phyloP scores from a whole-genome alignment of 2,329 filamentous ascomycete genomes.

The Periglandula ipomoeae region DNA sequence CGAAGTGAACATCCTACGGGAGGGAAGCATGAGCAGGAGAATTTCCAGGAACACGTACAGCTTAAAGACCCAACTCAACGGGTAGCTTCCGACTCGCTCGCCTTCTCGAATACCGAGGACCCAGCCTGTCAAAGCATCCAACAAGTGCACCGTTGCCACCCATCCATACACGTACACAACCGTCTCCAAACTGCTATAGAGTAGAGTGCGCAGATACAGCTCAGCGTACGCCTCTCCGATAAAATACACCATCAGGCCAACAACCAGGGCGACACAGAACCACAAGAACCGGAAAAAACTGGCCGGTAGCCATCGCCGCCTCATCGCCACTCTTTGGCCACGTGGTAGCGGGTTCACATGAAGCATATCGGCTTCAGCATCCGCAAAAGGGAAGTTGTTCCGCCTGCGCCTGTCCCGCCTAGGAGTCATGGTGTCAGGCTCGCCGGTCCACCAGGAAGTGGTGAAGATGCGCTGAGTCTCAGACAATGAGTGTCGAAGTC shows the following conservation, averaged over 20 bases:
- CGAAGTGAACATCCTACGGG: neutral
- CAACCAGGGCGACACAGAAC: slow-evolving; percentile 56
- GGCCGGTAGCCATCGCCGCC: slow-evolving; percentile 50
- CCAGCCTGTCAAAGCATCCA: slow-evolving; percentile 58
- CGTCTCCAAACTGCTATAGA: slow-evolving; percentile 57
- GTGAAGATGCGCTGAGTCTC: slow-evolving; percentile 62
- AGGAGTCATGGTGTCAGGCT: slow-evolving; percentile 36
- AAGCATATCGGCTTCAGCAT: slow-evolving; percentile 29
- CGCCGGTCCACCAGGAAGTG: slow-evolving; percentile 55
- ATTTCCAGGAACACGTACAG: slow-evolving; percentile 36
- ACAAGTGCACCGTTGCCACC: slow-evolving; percentile 56
- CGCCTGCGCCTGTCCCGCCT: slow-evolving; percentile 23
- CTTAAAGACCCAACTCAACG: slow-evolving; percentile 63
- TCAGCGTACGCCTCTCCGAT: slow-evolving; percentile 62
- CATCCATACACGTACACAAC: slow-evolving; percentile 63
- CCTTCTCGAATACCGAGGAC: slow-evolving; percentile 57
- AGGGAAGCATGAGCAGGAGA: neutral
- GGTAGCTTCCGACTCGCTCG: slow-evolving; percentile 59
- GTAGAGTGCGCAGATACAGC: slow-evolving; percentile 57
- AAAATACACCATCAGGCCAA: slow-evolving; percentile 56
- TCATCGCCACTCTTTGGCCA: slow-evolving; percentile 29
- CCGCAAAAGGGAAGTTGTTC: slow-evolving; percentile 20
- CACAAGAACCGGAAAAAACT: slow-evolving; percentile 61
- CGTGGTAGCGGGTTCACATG: slow-evolving; percentile 17
- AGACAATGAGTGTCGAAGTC: slow-evolving; percentile 50